Base-by-base conservation (phyloP, 306 rosid species). In the Prunus campanulata region DNA sequence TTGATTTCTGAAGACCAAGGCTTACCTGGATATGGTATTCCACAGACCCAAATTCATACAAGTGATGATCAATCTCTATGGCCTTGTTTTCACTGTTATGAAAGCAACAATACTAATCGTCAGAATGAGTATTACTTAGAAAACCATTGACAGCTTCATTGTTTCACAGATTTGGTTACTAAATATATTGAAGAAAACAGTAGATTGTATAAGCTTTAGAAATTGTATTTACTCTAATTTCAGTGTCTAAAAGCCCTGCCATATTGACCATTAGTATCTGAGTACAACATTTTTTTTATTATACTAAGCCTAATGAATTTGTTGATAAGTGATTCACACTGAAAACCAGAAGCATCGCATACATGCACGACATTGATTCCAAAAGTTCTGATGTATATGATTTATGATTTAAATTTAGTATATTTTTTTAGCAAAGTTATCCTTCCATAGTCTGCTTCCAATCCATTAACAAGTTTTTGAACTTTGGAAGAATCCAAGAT, bases 1-100 rank as follows among this genome's bases (percentile, higher is more conserved):
- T 60, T 16, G 70, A 39, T 57, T 11, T 46, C 73, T 3, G 66
- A 27, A 25, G 32, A 52, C 39, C 4, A 57, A 49, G 49, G 18
- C 19, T 65, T 83, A 90, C 98, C 97, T 84, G 90, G 81, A 90
- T 80, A 76, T 85, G 96, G 73, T 89, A 92, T 71, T 89, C 88
- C 72, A 88, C 88, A 42, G 92, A 89, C 49, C 97, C 98, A 78
- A 89, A 88, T 85, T 92, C 97, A 54, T 88, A 79, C 52, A 92
- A 82, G 84, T 88, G 96, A 79, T 92, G 95, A 77, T 95, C 97
- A 76, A 89, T 80, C 82, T 89, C 96, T 72, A 78, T 15, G 11
- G 93, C 86, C 85, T 85, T 89, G 82, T 90, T 90, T 18, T 88
- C 80, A 65, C 97, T 92, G 95, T 46, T 78, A 86, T 56, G 71